phyloP scores from a whole-genome alignment of 352 stramenopile genomes.

The Pythium monospermum region DNA sequence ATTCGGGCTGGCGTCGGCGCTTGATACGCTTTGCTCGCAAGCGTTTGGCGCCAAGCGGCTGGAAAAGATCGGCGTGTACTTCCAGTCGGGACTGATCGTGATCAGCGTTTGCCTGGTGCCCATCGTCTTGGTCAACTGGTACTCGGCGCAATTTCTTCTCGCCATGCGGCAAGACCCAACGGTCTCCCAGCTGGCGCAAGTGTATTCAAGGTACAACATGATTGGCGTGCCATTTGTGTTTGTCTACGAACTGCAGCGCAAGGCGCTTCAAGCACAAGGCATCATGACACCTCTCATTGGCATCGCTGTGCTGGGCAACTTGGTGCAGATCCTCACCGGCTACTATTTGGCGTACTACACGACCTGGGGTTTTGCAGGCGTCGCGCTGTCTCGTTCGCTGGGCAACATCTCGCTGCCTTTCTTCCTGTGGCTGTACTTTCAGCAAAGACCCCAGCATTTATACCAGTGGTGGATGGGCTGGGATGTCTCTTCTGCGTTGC shows the following conservation, averaged over 20 bases:
- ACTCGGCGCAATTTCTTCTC: slow-evolving; percentile 40
- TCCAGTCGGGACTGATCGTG: slow-evolving; percentile 49
- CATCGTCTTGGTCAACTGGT: slow-evolving; percentile 45
- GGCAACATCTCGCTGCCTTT: slow-evolving; percentile 47
- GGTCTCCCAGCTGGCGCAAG: slow-evolving; percentile 38
- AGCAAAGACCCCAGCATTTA: slow-evolving; percentile 23
- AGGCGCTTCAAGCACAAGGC: slow-evolving; percentile 68
- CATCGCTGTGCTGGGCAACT: slow-evolving; percentile 43
- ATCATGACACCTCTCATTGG: slow-evolving; percentile 55
- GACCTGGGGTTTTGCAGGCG: slow-evolving; percentile 63
- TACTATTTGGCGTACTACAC: slow-evolving; percentile 74
- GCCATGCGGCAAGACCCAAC: slow-evolving; percentile 37
- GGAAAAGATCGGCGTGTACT: slow-evolving; percentile 63
- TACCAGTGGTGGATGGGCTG: slow-evolving; percentile 62
- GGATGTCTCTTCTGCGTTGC: slow-evolving; percentile 34
- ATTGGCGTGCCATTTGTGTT: slow-evolving; percentile 70
- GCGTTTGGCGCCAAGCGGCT: slow-evolving; percentile 40
- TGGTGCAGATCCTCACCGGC: slow-evolving; percentile 56
- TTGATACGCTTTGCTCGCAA: slow-evolving; percentile 67
- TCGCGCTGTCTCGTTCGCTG: slow-evolving; percentile 53
- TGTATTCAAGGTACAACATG: slow-evolving; percentile 48
- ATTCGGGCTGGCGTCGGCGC: slow-evolving; percentile 52
- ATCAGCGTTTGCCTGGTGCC: slow-evolving; percentile 34
- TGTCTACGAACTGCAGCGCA: slow-evolving; percentile 67
- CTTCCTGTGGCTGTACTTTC: slow-evolving; percentile 51